Conservation (phyloP, 176 grass and related monocot species). For the Raddia distichophylla region DNA sequence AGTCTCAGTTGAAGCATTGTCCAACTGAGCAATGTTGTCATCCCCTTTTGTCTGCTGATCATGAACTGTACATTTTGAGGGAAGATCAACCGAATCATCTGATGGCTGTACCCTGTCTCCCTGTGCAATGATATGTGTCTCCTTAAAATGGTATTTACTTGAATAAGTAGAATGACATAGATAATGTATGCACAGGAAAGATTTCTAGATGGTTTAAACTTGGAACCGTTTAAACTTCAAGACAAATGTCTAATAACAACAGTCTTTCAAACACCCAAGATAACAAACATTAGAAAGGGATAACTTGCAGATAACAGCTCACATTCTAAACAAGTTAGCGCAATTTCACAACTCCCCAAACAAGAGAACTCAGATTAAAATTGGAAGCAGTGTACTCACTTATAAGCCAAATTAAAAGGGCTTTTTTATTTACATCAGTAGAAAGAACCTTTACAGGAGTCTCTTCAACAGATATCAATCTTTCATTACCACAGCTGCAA, state of each 20-base stretch:
- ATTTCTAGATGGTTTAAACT: background rate
- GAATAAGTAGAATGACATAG: slow-evolving; percentile 26
- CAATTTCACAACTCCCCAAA: background rate
- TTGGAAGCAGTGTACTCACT: background rate
- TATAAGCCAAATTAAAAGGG: slow-evolving; percentile 1
- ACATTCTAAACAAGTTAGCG: background rate
- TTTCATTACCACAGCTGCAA: background rate
- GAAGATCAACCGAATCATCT: slow-evolving; percentile 52
- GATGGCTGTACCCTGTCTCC: slow-evolving; percentile 47
- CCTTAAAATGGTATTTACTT: slow-evolving; percentile 36
- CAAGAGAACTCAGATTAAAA: slow-evolving; percentile 12
- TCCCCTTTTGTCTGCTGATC: slow-evolving; percentile 34
- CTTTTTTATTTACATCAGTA: background rate
- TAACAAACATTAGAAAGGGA: slow-evolving; percentile 15
- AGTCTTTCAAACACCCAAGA: slow-evolving; percentile 9
- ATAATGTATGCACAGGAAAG: background rate
- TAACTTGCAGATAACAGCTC: slow-evolving; percentile 14
- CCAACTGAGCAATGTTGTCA: slow-evolving; percentile 42
- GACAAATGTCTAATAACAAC: slow-evolving; percentile 10
- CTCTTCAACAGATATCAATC: background rate
- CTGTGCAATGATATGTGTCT: slow-evolving; percentile 55
- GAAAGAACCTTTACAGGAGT: slow-evolving; percentile 7
- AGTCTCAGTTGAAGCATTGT: slow-evolving; percentile 61
- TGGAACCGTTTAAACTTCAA: background rate
- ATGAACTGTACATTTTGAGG: slow-evolving; percentile 38